A percentile compares a stretch with the other conserved stretches of the same genome.
phyloP scores from a whole-genome alignment of 257 asterid species.

The Solanum verrucosum region DNA sequence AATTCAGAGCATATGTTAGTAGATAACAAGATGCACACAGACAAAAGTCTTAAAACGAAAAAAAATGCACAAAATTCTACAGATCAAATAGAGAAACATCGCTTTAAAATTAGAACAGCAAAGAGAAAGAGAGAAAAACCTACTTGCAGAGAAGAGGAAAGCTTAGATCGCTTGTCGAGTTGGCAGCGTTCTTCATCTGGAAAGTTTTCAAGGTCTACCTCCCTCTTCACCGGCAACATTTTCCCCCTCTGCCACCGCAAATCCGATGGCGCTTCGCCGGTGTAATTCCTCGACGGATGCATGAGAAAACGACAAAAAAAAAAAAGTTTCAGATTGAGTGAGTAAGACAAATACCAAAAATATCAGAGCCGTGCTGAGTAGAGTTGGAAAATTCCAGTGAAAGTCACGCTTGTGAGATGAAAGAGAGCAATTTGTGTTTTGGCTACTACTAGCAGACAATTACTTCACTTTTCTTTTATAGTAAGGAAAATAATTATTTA shows the following conservation, averaged over 20 bases:
- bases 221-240: constrained; percentile 29
- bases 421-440: neutral
- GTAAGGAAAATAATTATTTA: neutral
- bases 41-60: neutral
- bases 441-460: neutral
- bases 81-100: neutral
- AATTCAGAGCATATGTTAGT: neutral
- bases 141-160: constrained; percentile 13
- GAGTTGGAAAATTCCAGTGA: neutral
- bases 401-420: neutral
- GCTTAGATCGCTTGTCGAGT: constrained; percentile 33
- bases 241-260: constrained; percentile 10
- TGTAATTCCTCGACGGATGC: constrained; percentile 15
- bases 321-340: neutral
- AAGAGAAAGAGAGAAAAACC: neutral
- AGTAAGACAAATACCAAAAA: neutral
- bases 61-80: neutral
- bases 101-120: neutral
- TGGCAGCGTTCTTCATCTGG: constrained; percentile 33
- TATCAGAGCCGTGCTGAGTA: neutral
- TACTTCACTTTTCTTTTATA: neutral
- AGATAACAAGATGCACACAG: neutral
- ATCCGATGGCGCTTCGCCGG: constrained; percentile 4
- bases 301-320: neutral
- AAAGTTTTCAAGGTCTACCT: constrained; percentile 13